These are phyloP conservation scores for Scheffersomyces amazonensis DNA, from an alignment of 805 yeast genomes.

Conservation along the genomic window DNA sequence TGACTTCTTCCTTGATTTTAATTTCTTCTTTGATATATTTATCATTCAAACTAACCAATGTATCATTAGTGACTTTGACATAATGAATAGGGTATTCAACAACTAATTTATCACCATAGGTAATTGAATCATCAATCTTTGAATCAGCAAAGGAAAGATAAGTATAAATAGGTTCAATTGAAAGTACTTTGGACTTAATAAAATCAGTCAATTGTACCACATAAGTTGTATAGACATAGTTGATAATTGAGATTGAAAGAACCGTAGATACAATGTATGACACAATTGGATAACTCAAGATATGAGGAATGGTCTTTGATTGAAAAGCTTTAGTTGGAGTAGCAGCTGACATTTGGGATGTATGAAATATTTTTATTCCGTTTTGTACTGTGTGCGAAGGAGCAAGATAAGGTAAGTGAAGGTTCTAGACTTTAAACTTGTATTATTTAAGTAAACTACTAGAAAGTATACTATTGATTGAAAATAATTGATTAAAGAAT, in stretches of 20 bases:
- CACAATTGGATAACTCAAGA: constrained; percentile 29
- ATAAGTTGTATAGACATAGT: constrained; percentile 14
- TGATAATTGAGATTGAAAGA: constrained; percentile 23
- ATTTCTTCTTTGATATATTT: background rate
- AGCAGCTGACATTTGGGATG: no score
- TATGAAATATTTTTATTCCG: no score
- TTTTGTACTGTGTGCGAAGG: no score
- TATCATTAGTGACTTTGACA: background rate
- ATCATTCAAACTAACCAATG: background rate
- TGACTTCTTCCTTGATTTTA: constrained; percentile 4
- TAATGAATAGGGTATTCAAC: background rate
- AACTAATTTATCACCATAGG: constrained; percentile 2
- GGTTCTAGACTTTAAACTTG: no score
- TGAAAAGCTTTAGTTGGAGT: constrained; percentile 17
- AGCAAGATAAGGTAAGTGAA: no score
- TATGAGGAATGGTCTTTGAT: constrained; percentile 31
- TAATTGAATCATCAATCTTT: constrained; percentile 8
- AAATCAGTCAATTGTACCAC: background rate
- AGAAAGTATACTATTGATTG: no score
- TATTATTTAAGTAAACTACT: no score
- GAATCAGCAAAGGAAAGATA: constrained; percentile 18
- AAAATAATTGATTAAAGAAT: no score
- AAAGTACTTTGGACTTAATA: background rate
- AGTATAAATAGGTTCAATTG: background rate
- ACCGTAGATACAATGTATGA: constrained; percentile 16